Evolutionary conservation across 306 rosid species (phyloP), one percentile per base, ranked within the genome.

Genomic region (Cucurbita ficifolia): DNA sequence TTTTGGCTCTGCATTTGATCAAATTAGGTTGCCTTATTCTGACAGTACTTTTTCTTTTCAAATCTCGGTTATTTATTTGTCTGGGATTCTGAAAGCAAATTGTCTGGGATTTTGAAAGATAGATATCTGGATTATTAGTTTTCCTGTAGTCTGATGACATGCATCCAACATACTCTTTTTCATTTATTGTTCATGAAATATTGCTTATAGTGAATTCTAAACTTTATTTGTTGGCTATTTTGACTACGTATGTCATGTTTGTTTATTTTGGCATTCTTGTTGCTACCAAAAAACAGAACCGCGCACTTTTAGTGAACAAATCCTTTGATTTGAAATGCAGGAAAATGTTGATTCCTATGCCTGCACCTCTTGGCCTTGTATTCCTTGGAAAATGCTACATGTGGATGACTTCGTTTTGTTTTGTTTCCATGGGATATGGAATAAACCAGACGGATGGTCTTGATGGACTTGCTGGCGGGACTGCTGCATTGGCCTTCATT

Each of bases 391-490:
- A 79, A 78, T 85, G 74, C 74, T 90, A 94, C 86, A 78, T 80
- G 45, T 58, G 84, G 72, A 77, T 94, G 88, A 90, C 98, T 35
- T 86, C 97, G 64, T 82, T 88, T 81, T 86, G 87, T 83, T 87
- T 94, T 60, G 88, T 90, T 80, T 87, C 97, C 54, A 80, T 94
- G 97, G 98, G 96, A 75, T 83, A 87, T 75, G 98, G 96, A 29
- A 89, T 94, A 65, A 84, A 94, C 83, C 58, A 89, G 76, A 86
- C 97, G 13, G 93, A 90, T 83, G 89, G 95, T 73, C 92, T 94
- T 77, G 98, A 94, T 73, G 98, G 98, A 70, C 84, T 94, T 72
- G 95, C 98, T 64, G 96, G 98, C 62, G 98, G 98, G 65, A 81
- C 84, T 75, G 91, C 98, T 78, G 97, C 98, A 58, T 79, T 94